Conservation (phyloP, 495 filamentous ascomycete species). For the Cercophora sp. region DNA sequence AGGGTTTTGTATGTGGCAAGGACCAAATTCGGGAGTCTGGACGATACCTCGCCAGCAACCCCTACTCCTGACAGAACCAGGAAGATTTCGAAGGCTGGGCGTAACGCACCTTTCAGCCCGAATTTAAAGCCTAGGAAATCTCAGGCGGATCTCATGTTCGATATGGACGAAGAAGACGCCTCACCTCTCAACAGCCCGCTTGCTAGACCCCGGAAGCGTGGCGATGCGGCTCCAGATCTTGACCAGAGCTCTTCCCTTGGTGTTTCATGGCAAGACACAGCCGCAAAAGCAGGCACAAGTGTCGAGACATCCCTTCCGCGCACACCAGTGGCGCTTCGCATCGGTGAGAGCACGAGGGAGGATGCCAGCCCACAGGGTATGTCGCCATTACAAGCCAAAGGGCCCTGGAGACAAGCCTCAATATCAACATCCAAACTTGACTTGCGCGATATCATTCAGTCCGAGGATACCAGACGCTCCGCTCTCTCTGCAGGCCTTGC, state of each 20-base stretch:
- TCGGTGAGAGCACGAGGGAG: no score
- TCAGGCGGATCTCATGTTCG: constrained; percentile 77
- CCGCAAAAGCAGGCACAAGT: constrained; percentile 6
- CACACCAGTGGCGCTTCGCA: no score
- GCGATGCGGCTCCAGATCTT: constrained; percentile 5
- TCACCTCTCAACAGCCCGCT: constrained; percentile 19
- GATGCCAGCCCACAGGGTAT: not conserved
- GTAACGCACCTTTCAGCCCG: constrained; percentile 51
- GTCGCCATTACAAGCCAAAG: constrained; percentile 15
- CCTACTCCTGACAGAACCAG: constrained; percentile 53
- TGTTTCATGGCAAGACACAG: constrained; percentile 21
- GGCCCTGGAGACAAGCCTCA: constrained; percentile 59
- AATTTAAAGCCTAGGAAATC: constrained; percentile 62
- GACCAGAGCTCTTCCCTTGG: constrained; percentile 22
- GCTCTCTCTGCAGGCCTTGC: constrained; percentile 70
- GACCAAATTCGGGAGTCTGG: constrained; percentile 48
- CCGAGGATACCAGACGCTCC: constrained; percentile 62
- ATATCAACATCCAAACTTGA: constrained; percentile 62
- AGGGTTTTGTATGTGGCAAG: constrained; percentile 46
- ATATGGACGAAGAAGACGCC: constrained; percentile 79
- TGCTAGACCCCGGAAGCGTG: constrained; percentile 11
- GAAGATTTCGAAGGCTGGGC: constrained; percentile 42
- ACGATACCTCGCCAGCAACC: constrained; percentile 50
- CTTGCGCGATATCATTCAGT: constrained; percentile 80
- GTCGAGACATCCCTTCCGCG: not conserved